Evolutionary conservation across 305 asterid species (phyloP), one percentile per base, ranked within the genome.

Genomic region (Galium porrigens): DNA sequence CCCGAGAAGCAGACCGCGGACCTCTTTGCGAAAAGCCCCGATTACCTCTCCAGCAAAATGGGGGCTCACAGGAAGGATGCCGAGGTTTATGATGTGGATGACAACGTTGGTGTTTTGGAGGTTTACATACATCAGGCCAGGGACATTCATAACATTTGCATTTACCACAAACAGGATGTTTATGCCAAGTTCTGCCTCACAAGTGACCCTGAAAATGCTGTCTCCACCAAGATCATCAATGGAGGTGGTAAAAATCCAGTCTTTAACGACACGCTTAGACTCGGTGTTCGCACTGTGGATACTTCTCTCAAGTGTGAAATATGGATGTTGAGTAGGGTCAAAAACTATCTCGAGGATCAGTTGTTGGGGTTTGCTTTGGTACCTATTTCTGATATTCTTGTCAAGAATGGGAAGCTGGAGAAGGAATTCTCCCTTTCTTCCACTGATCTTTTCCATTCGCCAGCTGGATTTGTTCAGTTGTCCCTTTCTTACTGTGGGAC

Each of bases 291-390:
- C 12, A 86, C 78, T 4, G 77, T 79, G 17, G 86, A 90, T 56
- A 80, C 96, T 36, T 87, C 95, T 3, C 85, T 94, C 5, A 90
- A 86, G 68, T 90, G 96, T 66, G 99, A 94, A 84, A 76, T 94
- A 73, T 94, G 96, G 96, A 94, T 94, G 99, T 86, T 94, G 18
- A 94, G 99, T 73, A 81, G 97, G 78, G 97, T 90, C 64, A 82
- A 71, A 78, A 94, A 94, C 74, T 94, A 94, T 74, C 84, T 94
- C 12, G 94, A 94, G 74, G 99, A 94, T 58, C 99, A 94, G 79
- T 81, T 94, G 77, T 84, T 94, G 2, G 99, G 99, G 3, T 94
- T 94, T 66, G 89, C 95, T 44, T 70, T 89, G 78, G 95, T 94
- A 49, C 97, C 99, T 14, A 33, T 94, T 0, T 85, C 96, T 61